Percentiles rank a stretch among this genome's conserved stretches.
These are phyloP conservation scores for Pseudozyma pruni DNA, from an alignment of 1,284 basidiomycete species.

Conservation along the genomic window DNA sequence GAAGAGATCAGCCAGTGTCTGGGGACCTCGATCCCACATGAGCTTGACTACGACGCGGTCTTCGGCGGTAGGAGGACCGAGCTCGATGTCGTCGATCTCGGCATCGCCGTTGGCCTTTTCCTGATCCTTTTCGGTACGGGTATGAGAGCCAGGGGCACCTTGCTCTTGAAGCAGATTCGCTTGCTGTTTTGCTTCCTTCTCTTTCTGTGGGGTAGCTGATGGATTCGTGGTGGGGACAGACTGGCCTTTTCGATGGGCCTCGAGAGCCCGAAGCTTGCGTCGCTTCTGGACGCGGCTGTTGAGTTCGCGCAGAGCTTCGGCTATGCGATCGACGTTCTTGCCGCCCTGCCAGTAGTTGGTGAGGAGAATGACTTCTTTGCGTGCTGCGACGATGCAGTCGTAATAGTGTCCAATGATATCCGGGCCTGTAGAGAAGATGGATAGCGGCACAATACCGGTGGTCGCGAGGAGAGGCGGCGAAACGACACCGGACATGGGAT, in stretches of 20 bases:
- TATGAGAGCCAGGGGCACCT: constrained; percentile 42
- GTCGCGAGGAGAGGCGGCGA: constrained; percentile 65
- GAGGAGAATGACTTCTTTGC: constrained; percentile 63
- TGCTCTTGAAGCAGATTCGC: constrained; percentile 20
- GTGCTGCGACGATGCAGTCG: constrained; percentile 65
- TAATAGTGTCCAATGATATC: constrained; percentile 67
- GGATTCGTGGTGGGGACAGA: constrained; percentile 7
- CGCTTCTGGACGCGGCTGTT: constrained; percentile 47
- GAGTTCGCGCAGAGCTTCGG: constrained; percentile 61
- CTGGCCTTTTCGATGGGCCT: constrained; percentile 16
- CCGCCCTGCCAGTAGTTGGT: constrained; percentile 68
- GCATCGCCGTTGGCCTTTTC: not conserved
- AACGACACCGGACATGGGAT: constrained; percentile 63
- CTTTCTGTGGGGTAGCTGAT: constrained; percentile 18
- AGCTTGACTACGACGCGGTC: constrained; percentile 63
- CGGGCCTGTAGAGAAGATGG: constrained; percentile 66
- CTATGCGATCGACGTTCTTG: constrained; percentile 63
- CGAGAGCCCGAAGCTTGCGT: constrained; percentile 27
- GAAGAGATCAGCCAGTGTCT: constrained; percentile 63
- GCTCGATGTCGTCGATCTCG: constrained; percentile 33
- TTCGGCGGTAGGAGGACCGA: constrained; percentile 32
- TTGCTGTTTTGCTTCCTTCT: constrained; percentile 28
- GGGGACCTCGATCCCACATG: constrained; percentile 67
- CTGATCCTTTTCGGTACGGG: constrained; percentile 25
- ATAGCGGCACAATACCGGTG: constrained; percentile 63